Conservation (phyloP, 1,284 basidiomycete genomes). For the Papiliotrema terrestris region DNA sequence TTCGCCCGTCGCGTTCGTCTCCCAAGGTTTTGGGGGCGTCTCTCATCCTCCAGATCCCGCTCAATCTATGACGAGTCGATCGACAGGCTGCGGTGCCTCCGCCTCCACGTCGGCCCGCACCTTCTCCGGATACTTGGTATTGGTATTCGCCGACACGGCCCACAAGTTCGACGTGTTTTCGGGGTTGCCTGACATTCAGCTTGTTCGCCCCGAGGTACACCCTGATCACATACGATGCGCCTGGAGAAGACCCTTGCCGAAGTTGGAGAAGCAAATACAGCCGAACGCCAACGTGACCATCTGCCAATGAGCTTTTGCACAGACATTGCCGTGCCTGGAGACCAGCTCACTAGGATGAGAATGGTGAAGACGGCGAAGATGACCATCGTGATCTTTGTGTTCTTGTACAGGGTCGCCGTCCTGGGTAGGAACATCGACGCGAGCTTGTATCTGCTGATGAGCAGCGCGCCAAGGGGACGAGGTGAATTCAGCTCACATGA, state of each 20-base stretch:
- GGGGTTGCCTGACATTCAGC: slow-evolving; percentile 17
- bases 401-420: slow-evolving; percentile 24
- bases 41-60: too few species aligned
- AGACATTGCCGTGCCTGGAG: background rate
- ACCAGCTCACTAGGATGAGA: slow-evolving; percentile 23
- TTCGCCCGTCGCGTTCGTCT: too few species aligned
- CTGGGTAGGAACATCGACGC: slow-evolving; percentile 30
- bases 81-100: background rate
- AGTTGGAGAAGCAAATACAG: slow-evolving; percentile 35
- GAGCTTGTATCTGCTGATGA: slow-evolving; percentile 34
- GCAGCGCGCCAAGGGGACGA: too few species aligned
- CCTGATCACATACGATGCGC: slow-evolving; percentile 20
- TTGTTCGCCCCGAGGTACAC: background rate
- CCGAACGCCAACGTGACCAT: slow-evolving; percentile 27
- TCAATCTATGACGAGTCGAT: slow-evolving; percentile 15
- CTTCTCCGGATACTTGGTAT: slow-evolving; percentile 9
- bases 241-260: slow-evolving; percentile 29
- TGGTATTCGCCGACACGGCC: slow-evolving; percentile 12
- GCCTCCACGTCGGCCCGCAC: slow-evolving; percentile 5
- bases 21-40: too few species aligned
- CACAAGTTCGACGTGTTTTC: slow-evolving; percentile 28
- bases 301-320: background rate
- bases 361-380: slow-evolving; percentile 42
- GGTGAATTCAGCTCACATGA: slow-evolving; percentile 54
- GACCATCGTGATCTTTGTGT: slow-evolving; percentile 37